Evolutionary conservation across 257 asterid species (phyloP).

Genomic region (Solanum clarkiae): DNA sequence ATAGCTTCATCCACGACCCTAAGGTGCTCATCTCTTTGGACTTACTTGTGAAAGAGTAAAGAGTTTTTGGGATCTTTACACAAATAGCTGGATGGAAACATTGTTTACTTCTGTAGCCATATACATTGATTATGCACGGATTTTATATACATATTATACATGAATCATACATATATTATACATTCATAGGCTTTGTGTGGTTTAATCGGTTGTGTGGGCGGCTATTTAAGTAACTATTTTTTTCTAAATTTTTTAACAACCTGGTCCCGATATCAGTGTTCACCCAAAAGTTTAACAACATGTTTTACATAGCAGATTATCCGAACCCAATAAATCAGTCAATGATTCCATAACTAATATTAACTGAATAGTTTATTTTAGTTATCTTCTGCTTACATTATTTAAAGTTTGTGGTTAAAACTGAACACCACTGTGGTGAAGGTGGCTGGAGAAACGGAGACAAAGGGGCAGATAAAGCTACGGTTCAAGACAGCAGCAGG

Average conservation of each 20-base stretch:
- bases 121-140: not conserved
- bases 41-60: not conserved
- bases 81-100: not conserved
- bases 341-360: not conserved
- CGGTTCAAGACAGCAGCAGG: conserved; percentile 95
- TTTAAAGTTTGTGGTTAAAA: not conserved
- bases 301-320: not conserved
- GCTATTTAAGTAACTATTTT: not conserved
- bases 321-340: not conserved
- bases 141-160: not conserved
- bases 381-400: not conserved
- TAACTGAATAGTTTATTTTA: not conserved
- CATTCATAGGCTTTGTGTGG: not conserved
- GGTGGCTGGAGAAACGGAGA: conserved; percentile 99
- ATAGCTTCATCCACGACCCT: conserved; percentile 92
- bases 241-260: not conserved
- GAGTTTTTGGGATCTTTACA: not conserved
- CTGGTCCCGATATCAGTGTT: not conserved
- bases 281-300: not conserved
- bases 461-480: conserved; percentile 94
- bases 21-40: conserved; percentile 38
- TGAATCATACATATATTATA: not conserved
- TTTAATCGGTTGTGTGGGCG: not conserved
- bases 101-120: not conserved
- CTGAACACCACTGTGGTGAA: conserved; percentile 6